Evolutionary conservation across 768 basidiomycete species (phyloP).

Genomic region (Gyrodon lividus): DNA sequence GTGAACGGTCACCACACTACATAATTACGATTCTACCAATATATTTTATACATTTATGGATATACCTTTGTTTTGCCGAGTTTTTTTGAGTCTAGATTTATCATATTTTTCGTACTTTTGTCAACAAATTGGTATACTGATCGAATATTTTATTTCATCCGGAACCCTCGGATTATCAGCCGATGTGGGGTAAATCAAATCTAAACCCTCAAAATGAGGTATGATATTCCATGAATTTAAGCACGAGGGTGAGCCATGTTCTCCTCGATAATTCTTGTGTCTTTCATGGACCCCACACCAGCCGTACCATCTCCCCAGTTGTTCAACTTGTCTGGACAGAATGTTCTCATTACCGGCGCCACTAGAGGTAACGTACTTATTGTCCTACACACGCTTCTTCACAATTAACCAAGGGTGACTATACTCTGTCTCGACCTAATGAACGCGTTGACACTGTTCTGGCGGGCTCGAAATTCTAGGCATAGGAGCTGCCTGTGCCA

Average conservation of each 20-base stretch:
- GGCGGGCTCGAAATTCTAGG: constrained; percentile 34
- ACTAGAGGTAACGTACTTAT: constrained; percentile 58
- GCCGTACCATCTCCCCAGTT: constrained; percentile 49
- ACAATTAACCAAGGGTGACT: constrained; percentile 16
- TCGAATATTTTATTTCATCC: constrained; percentile 10
- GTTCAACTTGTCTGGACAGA: constrained; percentile 66
- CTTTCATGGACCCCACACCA: constrained; percentile 55
- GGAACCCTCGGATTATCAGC: constrained; percentile 26
- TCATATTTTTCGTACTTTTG: constrained; percentile 14
- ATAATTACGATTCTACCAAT: constrained; percentile 26
- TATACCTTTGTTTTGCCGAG: constrained; percentile 6
- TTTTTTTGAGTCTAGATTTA: constrained; percentile 13
- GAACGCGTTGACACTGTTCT: constrained; percentile 11
- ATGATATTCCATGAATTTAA: constrained; percentile 17
- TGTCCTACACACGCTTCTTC: constrained; percentile 6
- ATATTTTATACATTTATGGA: constrained; percentile 24
- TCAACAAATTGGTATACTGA: not conserved
- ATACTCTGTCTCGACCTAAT: no score
- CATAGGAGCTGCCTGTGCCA: constrained; percentile 54
- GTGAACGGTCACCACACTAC: constrained; percentile 21
- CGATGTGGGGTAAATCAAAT: constrained; percentile 32
- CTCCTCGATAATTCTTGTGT: not conserved
- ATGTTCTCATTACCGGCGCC: constrained; percentile 78
- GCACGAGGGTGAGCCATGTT: constrained; percentile 11
- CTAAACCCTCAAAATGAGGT: not conserved